Percentiles rank a stretch among this genome's conserved stretches.
phyloP scores from a whole-genome alignment of 164 flowering plant genomes.

The Annona cherimola region DNA sequence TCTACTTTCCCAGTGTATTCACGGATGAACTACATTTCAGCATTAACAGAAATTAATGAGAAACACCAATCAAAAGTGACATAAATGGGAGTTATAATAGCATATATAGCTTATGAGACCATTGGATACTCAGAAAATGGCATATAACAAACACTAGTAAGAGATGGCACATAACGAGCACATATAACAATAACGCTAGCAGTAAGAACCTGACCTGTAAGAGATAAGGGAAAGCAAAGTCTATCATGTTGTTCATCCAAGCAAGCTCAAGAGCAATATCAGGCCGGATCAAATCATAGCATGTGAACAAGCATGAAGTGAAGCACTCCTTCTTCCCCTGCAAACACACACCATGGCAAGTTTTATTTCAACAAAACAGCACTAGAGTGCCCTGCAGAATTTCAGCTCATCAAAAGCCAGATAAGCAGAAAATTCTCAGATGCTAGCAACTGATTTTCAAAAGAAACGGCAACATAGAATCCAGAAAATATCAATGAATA shows the following conservation, averaged over 20 bases:
- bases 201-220: slow-evolving; percentile 53
- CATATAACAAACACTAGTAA: too few species aligned
- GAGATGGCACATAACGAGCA: too few species aligned
- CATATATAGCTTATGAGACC: neutral
- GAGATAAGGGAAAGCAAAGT: slow-evolving; percentile 92
- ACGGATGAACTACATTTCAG: slow-evolving; percentile 52
- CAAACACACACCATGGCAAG: neutral
- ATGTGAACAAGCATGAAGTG: slow-evolving; percentile 90
- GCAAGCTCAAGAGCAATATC: slow-evolving; percentile 96
- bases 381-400: neutral
- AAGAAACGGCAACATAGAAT: too few species aligned
- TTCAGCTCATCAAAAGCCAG: neutral
- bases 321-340: slow-evolving; percentile 99
- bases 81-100: neutral
- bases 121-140: neutral
- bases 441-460: neutral
- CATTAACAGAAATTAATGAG: neutral
- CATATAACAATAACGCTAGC: too few species aligned
- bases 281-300: slow-evolving; percentile 82
- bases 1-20: slow-evolving; percentile 92
- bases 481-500: too few species aligned
- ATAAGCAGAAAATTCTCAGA: neutral
- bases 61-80: neutral
- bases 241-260: slow-evolving; percentile 93
- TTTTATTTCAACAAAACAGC: neutral